Evolutionary conservation across 345 rosid genomes (phyloP).

Genomic region (Geranium rotundifolium): DNA sequence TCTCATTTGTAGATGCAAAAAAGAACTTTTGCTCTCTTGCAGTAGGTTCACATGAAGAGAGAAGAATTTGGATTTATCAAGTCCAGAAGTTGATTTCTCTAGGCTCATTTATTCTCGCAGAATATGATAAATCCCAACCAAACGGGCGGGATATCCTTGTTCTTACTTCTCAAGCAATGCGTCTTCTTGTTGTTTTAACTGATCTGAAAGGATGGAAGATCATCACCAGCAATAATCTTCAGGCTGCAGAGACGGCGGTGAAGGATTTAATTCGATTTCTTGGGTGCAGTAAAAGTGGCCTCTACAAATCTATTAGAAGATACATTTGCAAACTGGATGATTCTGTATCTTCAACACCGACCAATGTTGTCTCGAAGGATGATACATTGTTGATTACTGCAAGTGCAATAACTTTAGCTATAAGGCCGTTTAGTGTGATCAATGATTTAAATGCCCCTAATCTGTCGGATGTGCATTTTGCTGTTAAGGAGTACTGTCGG

Average conservation of each 20-base stretch:
- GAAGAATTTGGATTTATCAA: slow-evolving; percentile 62
- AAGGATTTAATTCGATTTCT: slow-evolving; percentile 46
- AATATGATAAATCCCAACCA: slow-evolving; percentile 31
- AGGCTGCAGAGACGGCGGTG: slow-evolving; percentile 46
- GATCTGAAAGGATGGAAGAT: slow-evolving; percentile 69
- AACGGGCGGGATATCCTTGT: slow-evolving; percentile 30
- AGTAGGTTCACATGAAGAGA: slow-evolving; percentile 47
- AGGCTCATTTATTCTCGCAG: slow-evolving; percentile 50
- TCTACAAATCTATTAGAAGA: slow-evolving; percentile 51
- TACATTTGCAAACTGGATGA: slow-evolving; percentile 42
- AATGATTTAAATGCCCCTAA: slow-evolving; percentile 20
- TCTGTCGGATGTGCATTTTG: slow-evolving; percentile 19
- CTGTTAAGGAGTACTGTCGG: slow-evolving; percentile 44
- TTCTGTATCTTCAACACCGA: slow-evolving; percentile 15
- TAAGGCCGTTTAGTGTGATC: slow-evolving; percentile 62
- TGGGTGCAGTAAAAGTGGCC: slow-evolving; percentile 58
- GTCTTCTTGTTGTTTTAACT: slow-evolving; percentile 52
- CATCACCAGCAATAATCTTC: slow-evolving; percentile 20
- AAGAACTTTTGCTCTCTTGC: slow-evolving; percentile 60
- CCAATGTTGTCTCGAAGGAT: slow-evolving; percentile 31
- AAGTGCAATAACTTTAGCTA: slow-evolving; percentile 64
- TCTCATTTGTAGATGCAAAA: slow-evolving; percentile 43
- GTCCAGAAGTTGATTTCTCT: slow-evolving; percentile 51
- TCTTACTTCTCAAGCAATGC: slow-evolving; percentile 55
- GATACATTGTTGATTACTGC: slow-evolving; percentile 69